These are phyloP conservation scores for Tillandsia leiboldiana DNA, from an alignment of 176 grass and related monocot genomes.

Conservation along the genomic window DNA sequence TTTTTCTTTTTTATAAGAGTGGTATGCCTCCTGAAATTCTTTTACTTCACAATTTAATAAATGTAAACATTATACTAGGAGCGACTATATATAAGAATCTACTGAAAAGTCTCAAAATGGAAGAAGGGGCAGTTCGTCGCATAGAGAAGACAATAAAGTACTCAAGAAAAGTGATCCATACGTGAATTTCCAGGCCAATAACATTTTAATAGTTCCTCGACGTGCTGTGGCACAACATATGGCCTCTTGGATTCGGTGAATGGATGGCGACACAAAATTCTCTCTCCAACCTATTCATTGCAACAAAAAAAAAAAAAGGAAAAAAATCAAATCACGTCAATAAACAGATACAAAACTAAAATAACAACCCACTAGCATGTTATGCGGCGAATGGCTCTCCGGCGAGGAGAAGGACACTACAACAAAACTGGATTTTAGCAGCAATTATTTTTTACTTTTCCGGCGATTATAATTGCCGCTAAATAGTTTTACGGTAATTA, in stretches of 20 bases:
- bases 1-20: background rate
- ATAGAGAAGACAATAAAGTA: background rate
- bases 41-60: no score
- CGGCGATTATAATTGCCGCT: no score
- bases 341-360: constrained; percentile 2
- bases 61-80: no score
- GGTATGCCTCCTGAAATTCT: no score
- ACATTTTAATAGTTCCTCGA: constrained; percentile 83
- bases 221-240: constrained; percentile 72
- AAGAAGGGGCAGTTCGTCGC: no score
- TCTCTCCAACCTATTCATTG: constrained; percentile 63
- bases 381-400: no score
- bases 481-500: no score
- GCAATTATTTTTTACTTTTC: no score
- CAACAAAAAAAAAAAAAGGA: constrained; percentile 8
- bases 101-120: no score
- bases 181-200: constrained; percentile 82
- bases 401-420: no score
- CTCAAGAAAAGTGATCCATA: constrained; percentile 18
- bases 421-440: no score
- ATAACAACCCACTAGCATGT: background rate
- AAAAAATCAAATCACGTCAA: constrained; percentile 2
- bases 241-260: constrained; percentile 94
- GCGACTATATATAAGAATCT: no score
- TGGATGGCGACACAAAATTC: constrained; percentile 87